These are phyloP conservation scores for Nidula microcarpa DNA, from an alignment of 768 basidiomycete species.

Conservation along the genomic window DNA sequence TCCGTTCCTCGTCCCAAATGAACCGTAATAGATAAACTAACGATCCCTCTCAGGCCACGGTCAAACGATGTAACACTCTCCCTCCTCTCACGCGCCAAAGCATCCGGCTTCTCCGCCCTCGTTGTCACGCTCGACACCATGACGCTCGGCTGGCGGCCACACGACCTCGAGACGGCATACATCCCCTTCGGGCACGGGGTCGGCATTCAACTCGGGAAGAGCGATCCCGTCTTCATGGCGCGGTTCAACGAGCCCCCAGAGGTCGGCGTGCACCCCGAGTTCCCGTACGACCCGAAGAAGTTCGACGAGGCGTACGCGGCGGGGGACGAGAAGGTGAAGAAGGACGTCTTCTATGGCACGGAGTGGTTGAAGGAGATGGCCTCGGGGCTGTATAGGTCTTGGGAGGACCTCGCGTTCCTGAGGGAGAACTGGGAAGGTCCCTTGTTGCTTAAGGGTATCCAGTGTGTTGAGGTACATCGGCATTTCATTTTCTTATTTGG, in stretches of 20 bases:
- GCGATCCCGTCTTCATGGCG: slow-evolving; percentile 79
- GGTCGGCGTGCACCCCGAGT: slow-evolving; percentile 35
- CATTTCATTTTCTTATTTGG: background rate
- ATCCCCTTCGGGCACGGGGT: slow-evolving; percentile 66
- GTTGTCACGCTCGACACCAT: slow-evolving; percentile 81
- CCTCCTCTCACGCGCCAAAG: slow-evolving; percentile 62
- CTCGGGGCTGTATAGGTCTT: slow-evolving; percentile 59
- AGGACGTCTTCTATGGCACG: slow-evolving; percentile 43
- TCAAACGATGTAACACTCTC: slow-evolving; percentile 60
- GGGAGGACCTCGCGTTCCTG: slow-evolving; percentile 71
- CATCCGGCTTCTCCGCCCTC: slow-evolving; percentile 62
- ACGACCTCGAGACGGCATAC: slow-evolving; percentile 63
- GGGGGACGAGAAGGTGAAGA: slow-evolving; percentile 45
- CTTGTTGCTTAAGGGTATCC: slow-evolving; percentile 75
- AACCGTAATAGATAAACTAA: background rate
- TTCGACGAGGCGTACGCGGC: slow-evolving; percentile 34
- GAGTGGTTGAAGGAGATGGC: slow-evolving; percentile 64
- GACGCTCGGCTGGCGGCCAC: slow-evolving; percentile 71
- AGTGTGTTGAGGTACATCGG: slow-evolving; percentile 48
- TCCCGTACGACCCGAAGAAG: slow-evolving; percentile 56
- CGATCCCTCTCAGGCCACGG: slow-evolving; percentile 45
- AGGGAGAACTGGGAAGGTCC: slow-evolving; percentile 77
- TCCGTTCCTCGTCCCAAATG: slow-evolving; percentile 17
- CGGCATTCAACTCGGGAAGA: slow-evolving; percentile 62
- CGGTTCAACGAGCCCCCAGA: slow-evolving; percentile 44